Conservation (phyloP, 2,329 filamentous ascomycete genomes). For the Xylariomycetidae sp. region DNA sequence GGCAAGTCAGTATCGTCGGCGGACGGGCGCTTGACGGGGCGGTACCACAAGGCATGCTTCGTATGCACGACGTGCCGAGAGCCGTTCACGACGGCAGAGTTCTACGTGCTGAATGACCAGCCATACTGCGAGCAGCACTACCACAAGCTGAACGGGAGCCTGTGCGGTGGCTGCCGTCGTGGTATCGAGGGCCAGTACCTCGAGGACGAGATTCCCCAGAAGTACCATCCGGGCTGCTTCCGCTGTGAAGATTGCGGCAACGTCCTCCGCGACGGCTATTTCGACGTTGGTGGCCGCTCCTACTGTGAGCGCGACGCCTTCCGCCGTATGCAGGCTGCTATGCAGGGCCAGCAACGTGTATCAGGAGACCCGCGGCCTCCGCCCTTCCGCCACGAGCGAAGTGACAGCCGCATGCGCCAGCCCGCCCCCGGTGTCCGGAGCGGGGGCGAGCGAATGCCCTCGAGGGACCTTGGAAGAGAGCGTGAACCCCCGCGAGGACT, state of each 20-base stretch:
- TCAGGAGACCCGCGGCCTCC: constrained; percentile 16
- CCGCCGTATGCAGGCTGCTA: constrained; percentile 40
- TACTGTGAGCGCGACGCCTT: constrained; percentile 87
- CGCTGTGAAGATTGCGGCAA: constrained; percentile 72
- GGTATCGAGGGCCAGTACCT: constrained; percentile 94
- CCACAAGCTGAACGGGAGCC: constrained; percentile 80
- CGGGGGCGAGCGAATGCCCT: too few relatives aligned
- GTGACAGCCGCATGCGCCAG: too few relatives aligned
- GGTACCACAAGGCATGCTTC: constrained; percentile 94
- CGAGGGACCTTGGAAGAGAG: too few relatives aligned
- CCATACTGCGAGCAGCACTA: constrained; percentile 93
- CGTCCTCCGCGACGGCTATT: constrained; percentile 78
- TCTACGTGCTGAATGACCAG: constrained; percentile 82
- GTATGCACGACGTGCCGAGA: constrained; percentile 78
- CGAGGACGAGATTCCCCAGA: constrained; percentile 69
- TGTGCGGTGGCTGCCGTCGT: constrained; percentile 71
- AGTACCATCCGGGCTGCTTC: constrained; percentile 86
- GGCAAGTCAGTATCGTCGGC: constrained; percentile 93
- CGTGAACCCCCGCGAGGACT: constrained; percentile 20
- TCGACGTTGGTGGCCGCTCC: constrained; percentile 72
- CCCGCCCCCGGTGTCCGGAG: constrained; percentile 8
- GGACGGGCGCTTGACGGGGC: constrained; percentile 83
- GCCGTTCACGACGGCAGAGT: constrained; percentile 80
- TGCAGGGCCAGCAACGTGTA: constrained; percentile 26
- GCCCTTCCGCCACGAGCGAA: constrained; percentile 7